Evolutionary conservation across 768 basidiomycete species (phyloP), one percentile per base, ranked within the genome.

Genomic region (Amanita inopinata): DNA sequence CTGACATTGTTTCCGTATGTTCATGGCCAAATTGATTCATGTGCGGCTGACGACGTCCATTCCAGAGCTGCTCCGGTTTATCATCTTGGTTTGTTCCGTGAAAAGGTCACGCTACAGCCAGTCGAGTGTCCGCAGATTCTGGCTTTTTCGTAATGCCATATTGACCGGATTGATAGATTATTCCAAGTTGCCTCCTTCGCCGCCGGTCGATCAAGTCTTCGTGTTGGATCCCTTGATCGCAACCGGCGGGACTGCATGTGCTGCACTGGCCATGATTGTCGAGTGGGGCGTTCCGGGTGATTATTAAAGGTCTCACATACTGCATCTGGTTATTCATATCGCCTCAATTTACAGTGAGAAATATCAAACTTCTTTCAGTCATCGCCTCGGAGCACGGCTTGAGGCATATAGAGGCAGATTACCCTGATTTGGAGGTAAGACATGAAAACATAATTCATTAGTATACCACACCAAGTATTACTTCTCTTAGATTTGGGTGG

Each of bases 161-260:
- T 28, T 24, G 36, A 35, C 30, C 31, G 35, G 7, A 23, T 33
- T 18, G 1, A 1, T 43, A 93, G 90, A 94, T 59, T 89, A 91
- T 61, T 92, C 89, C 39, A 93, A 93, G 63, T 70, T 94, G 25
- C 92, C 91, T 9, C 64, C 77, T 27, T 63, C 66, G 6, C 78
- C 83, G 3, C 78, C 82, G 0, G 75, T 93, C 10, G 93, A 97
- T 54, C 61, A 74, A 30, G 80, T 91, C n/a, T 89, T 80, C 63
- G 66, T 98, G 17, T 69, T 97, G 22, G 94, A 98, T 52, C 94
- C 94, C 12, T 64, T 97, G 23, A 81, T 97, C 53, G 94, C 94
- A 0, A 97, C 94, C 2, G 94, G 92, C 39, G 87, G 90, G 8
- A 97, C 94, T 3, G 90, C 87, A 2, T 72, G 74, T 48, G 92